Percentiles rank a stretch among this genome's conserved stretches.
Conservation (phyloP, 805 yeast species). For the Starmerella floricola region DNA sequence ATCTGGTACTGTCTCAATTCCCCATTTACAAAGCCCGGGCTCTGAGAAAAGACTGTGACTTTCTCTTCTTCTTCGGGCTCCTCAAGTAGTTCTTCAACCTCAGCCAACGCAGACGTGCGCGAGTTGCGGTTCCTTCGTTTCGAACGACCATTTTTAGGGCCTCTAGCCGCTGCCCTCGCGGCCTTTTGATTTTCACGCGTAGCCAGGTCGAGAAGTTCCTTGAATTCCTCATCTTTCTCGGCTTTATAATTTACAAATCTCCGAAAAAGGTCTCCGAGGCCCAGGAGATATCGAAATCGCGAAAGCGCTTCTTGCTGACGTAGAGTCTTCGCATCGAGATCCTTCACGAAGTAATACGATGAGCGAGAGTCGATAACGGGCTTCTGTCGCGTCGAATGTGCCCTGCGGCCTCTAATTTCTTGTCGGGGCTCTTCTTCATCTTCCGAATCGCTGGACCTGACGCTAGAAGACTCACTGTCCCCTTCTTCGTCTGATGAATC, state of each 20-base stretch:
- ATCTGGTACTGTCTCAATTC: conserved; percentile 77
- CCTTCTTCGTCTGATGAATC: conserved; percentile 1
- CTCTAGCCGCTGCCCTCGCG: conserved; percentile 22
- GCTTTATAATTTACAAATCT: conserved; percentile 75
- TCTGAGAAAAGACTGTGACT: conserved; percentile 63
- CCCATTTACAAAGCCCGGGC: conserved; percentile 69
- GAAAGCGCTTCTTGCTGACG: conserved; percentile 46
- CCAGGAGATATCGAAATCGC: conserved; percentile 65
- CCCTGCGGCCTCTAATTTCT: too few species aligned
- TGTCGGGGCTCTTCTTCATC: background rate
- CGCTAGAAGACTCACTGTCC: background rate
- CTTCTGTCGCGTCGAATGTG: background rate
- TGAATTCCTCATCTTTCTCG: conserved; percentile 55
- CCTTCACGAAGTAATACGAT: conserved; percentile 10
- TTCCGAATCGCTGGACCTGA: background rate
- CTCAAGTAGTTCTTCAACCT: conserved; percentile 33
- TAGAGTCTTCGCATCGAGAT: conserved; percentile 8
- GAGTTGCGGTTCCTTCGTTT: conserved; percentile 7
- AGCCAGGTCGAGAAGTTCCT: conserved; percentile 27
- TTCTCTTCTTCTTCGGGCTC: conserved; percentile 23
- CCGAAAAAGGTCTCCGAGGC: conserved; percentile 72
- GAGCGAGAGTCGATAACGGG: conserved; percentile 8
- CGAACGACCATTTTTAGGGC: conserved; percentile 31
- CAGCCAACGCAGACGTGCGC: conserved; percentile 20
- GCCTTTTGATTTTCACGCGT: conserved; percentile 16